phyloP scores from a whole-genome alignment of 495 filamentous ascomycete genomes.

The Xylaria grammica region DNA sequence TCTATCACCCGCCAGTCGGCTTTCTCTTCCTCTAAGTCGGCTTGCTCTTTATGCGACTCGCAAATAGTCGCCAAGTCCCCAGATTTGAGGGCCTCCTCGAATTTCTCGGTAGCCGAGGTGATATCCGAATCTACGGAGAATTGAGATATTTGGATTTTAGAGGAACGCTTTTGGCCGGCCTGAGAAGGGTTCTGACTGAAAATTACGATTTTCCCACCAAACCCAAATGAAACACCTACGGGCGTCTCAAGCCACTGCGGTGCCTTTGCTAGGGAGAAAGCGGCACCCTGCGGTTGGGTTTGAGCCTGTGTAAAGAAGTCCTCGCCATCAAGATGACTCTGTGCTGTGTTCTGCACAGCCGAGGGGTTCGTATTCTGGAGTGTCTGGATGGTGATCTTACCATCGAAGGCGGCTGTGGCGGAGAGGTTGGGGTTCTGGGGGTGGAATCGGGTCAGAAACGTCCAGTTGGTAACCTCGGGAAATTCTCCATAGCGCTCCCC shows the following conservation, averaged over 20 bases:
- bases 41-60: constrained; percentile 72
- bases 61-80: constrained; percentile 82
- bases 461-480: constrained; percentile 97
- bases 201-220: constrained; percentile 89
- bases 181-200: constrained; percentile 65
- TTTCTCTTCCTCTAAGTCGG: constrained; percentile 86
- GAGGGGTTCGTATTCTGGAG: constrained; percentile 84
- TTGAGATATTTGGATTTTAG: constrained; percentile 79
- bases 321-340: constrained; percentile 76
- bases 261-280: constrained; percentile 82
- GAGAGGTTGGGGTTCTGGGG: constrained; percentile 89
- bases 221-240: constrained; percentile 89
- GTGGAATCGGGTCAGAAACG: constrained; percentile 94
- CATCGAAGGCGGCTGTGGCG: constrained; percentile 95
- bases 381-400: constrained; percentile 90
- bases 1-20: constrained; percentile 94
- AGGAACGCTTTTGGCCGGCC: constrained; percentile 65
- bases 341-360: constrained; percentile 61
- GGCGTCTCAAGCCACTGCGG: constrained; percentile 91
- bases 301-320: constrained; percentile 97
- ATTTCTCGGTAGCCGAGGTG: constrained; percentile 80
- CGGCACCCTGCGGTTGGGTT: constrained; percentile 84
- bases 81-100: constrained; percentile 79
- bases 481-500: constrained; percentile 89
- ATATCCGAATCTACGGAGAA: constrained; percentile 90